These are phyloP conservation scores for Nicotiana benthamiana DNA, from an alignment of 257 asterid genomes.

Conservation along the genomic window DNA sequence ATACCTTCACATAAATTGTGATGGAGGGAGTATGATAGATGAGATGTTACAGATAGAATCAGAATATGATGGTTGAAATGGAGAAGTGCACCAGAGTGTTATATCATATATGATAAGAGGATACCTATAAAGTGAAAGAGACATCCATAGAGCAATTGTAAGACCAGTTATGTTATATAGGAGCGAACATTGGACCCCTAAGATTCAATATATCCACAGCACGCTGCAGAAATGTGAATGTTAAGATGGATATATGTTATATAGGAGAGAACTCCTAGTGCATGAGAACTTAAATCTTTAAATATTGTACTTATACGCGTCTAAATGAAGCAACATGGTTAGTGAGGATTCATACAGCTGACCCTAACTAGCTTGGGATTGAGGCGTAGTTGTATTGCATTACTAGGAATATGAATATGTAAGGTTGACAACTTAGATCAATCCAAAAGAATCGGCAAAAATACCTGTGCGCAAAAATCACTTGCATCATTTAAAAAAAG, in stretches of 20 bases:
- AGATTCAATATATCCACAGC: background rate
- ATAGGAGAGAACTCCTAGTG: background rate
- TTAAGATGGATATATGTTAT: background rate
- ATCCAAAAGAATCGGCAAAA: background rate
- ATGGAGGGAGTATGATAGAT: background rate
- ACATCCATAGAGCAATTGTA: background rate
- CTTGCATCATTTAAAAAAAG: background rate
- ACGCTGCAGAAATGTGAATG: background rate
- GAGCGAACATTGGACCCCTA: background rate
- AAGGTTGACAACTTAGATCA: background rate
- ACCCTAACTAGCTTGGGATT: background rate
- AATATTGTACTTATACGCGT: background rate
- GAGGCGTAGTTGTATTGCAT: background rate
- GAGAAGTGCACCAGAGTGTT: background rate
- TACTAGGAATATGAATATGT: background rate
- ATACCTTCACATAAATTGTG: too few relatives aligned
- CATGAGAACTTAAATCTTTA: background rate
- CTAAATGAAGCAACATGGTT: background rate
- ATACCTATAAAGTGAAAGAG: background rate
- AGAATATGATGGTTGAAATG: background rate
- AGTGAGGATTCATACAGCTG: background rate
- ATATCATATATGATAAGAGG: background rate
- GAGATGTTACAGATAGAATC: background rate
- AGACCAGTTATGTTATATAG: background rate
- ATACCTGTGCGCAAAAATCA: background rate